Evolutionary conservation across 148 eudicot genomes (phyloP), one percentile per base, ranked within the genome.

Genomic region (Tetragonia tetragonoides): DNA sequence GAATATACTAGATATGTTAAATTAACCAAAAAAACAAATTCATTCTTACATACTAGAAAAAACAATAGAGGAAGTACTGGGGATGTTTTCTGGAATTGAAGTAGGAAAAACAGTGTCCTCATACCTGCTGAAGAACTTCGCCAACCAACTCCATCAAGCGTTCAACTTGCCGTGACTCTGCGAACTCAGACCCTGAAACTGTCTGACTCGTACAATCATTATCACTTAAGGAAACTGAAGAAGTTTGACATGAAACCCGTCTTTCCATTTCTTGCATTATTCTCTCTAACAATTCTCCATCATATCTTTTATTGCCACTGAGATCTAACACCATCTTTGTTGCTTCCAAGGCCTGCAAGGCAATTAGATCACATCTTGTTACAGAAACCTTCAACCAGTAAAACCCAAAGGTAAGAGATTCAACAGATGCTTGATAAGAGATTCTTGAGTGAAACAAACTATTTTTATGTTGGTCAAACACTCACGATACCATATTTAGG

Each of bases 321-420:
- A 93, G 75, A 74, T 91, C 90, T 59, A 93, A 85, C 53, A 91
- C 90, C 89, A 75, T 95, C 62, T 85, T 87, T 75, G 84, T 78
- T 21, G 99, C 99, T 86, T 95, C 89, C 75, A 91, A 75, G 39
- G 98, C 98, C 92, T 92, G 81, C 80, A 79, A 84, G 60, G 51
- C 10, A 63, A 74, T 42, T 51, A 72, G 15, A 53, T 72, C 60
- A 15, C 40, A 49, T 15, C 15, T 44, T 60, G 34, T 11, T 34
- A 42, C 17, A 42, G 41, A 12, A n/a, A 15, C 20, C 14, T 60
- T 6, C 14, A 42, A 75, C 37, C 37, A 20, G 38, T 34, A 10
- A 59, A 46, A 51, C 41, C 12, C 20, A 74, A n/a, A 21, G 61
- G 14, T 44, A 3, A 15, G 28, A 2, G 47, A 17, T 21, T 8